Evolutionary conservation across 176 grass and related monocot genomes (phyloP), one percentile per base, ranked within the genome.

Genomic region (Avena atlantica): DNA sequence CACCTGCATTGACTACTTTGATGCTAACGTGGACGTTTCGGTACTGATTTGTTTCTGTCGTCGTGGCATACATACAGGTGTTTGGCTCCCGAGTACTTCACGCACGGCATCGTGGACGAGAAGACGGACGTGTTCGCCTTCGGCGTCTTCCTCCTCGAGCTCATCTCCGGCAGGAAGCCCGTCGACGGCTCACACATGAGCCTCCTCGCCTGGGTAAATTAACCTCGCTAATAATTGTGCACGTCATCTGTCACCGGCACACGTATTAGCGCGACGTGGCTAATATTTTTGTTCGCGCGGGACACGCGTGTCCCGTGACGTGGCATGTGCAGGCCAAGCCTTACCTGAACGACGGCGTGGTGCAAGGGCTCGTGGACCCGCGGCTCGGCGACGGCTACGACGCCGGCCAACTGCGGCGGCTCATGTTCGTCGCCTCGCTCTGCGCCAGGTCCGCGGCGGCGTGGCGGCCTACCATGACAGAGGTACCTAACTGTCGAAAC

Each of bases 81-180:
- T 81, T 63, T 98, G 79, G 93, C 96, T 40, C 96, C 96, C 12
- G 96, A 98, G 86, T 98, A 98, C 74, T 98, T 93, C 84, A 98
- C 90, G 55, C 96, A 98, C 53, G 93, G 96, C 79, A 94, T 98
- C 44, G 91, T 98, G 12, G 91, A 98, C 83, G 93, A 98, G 89
- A 95, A 98, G 89, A 98, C 96, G 9, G 96, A 98, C 86, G 93
- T 98, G 71, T 95, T 95, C 91, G 93, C 96, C 12, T 98, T 98
- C 83, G 93, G 96, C 61, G 93, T 98, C 78, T 95, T 98, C 79
- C 94, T 98, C 84, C 91, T 98, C 48, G 96, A 98, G 91, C 89
- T 98, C 87, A 91, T 95, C 76, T 98, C 96, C 74, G 96, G 93
- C 1, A 81, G 84, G 48, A 98, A 94, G 81, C 96, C 96, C 17